Evolutionary conservation across 1,284 basidiomycete species (phyloP).

Genomic region (Gastroboletus turbinatus): DNA sequence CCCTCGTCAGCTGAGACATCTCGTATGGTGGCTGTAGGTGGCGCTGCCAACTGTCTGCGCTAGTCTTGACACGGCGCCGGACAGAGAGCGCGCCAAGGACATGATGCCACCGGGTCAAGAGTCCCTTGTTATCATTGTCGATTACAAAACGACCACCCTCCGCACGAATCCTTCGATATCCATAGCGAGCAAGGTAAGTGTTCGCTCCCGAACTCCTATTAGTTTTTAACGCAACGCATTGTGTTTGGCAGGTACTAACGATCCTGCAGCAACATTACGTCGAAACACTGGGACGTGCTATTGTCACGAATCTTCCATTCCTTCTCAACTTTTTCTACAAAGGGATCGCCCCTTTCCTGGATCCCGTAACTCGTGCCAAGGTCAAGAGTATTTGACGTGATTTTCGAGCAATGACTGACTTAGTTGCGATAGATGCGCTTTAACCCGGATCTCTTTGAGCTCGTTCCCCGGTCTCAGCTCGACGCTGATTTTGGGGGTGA

Average conservation of each 20-base stretch:
- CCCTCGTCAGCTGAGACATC: conserved; percentile 76
- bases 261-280: conserved; percentile 93
- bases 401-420: conserved; percentile 2
- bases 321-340: conserved; percentile 86
- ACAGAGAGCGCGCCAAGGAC: conserved; percentile 82
- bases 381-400: conserved; percentile 35
- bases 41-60: neutral
- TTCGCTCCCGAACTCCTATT: neutral
- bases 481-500: conserved; percentile 83
- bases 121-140: conserved; percentile 78
- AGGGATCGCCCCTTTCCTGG: conserved; percentile 84
- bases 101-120: conserved; percentile 83
- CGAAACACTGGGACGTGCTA: conserved; percentile 83
- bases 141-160: conserved; percentile 80
- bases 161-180: conserved; percentile 80
- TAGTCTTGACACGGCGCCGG: conserved; percentile 8
- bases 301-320: conserved; percentile 81
- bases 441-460: conserved; percentile 78
- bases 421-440: conserved; percentile 70
- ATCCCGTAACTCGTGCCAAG: conserved; percentile 90
- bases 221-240: neutral
- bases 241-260: conserved; percentile 53
- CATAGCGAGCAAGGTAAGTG: conserved; percentile 64
- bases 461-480: conserved; percentile 75
- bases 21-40: conserved; percentile 80